Conservation (phyloP, 805 yeast species). For the Metschnikowia lunata region DNA sequence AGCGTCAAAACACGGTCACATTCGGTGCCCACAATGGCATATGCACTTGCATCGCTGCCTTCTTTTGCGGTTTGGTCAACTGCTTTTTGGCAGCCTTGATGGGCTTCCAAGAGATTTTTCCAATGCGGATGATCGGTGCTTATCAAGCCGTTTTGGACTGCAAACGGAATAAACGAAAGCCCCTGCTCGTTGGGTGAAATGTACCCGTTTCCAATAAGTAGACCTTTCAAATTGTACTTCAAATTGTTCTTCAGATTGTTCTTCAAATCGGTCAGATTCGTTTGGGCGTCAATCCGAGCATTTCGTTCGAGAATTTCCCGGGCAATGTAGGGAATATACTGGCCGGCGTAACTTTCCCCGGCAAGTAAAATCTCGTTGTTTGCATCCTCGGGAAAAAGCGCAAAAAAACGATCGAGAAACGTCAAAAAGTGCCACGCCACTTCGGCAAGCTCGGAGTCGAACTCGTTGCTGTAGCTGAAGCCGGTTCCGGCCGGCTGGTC, state of each 20-base stretch:
- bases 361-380: slow-evolving; percentile 68
- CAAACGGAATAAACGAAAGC: slow-evolving; percentile 71
- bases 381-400: slow-evolving; percentile 67
- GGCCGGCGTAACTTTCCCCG: slow-evolving; percentile 97
- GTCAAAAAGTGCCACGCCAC: slow-evolving; percentile 59
- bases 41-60: slow-evolving; percentile 10
- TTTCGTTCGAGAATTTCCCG: slow-evolving; percentile 52
- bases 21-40: slow-evolving; percentile 5
- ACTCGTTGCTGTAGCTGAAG: slow-evolving; percentile 60
- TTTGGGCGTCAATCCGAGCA: slow-evolving; percentile 11
- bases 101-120: slow-evolving; percentile 41
- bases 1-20: slow-evolving; percentile 48
- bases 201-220: slow-evolving; percentile 92
- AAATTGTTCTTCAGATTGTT: too few species aligned
- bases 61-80: slow-evolving; percentile 27
- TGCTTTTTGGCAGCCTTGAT: slow-evolving; percentile 57
- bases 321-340: slow-evolving; percentile 88
- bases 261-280: not conserved
- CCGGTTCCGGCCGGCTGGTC: slow-evolving; percentile 98
- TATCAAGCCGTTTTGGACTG: slow-evolving; percentile 55
- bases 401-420: slow-evolving; percentile 64
- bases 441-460: slow-evolving; percentile 49
- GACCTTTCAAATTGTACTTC: slow-evolving; percentile 51
- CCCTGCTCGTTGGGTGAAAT: slow-evolving; percentile 84
- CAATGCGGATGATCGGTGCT: slow-evolving; percentile 36